Conservation (phyloP, 2,329 filamentous ascomycete species). For the Zasmidium angulare region DNA sequence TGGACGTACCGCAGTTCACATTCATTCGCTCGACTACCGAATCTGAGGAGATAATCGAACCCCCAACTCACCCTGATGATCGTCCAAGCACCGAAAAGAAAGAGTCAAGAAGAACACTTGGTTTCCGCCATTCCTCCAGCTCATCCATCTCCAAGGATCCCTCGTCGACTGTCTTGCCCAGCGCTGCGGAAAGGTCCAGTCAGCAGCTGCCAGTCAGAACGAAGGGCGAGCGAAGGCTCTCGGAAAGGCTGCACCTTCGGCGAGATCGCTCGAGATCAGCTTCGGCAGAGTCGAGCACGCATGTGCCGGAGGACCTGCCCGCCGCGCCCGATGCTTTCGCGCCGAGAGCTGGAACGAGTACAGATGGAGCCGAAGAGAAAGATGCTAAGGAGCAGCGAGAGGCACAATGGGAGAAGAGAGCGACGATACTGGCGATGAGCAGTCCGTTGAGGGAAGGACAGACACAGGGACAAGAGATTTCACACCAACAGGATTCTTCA, state of each 20-base stretch:
- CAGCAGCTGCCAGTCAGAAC: constrained; percentile 27
- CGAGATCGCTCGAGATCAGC: constrained; percentile 45
- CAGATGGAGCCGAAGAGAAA: constrained; percentile 33
- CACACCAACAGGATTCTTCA: constrained; percentile 3
- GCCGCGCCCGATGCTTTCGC: constrained; percentile 69
- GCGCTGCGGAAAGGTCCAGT: constrained; percentile 11
- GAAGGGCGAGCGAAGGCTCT: constrained; percentile 53
- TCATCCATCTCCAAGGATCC: constrained; percentile 26
- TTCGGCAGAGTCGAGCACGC: constrained; percentile 62
- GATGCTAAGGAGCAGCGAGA: constrained; percentile 55
- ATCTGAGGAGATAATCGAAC: constrained; percentile 74
- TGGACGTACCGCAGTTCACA: constrained; percentile 64
- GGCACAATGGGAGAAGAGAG: constrained; percentile 86
- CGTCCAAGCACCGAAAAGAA: constrained; percentile 15
- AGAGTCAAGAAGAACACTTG: constrained; percentile 31
- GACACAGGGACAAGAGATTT: constrained; percentile 10
- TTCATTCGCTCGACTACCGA: constrained; percentile 83
- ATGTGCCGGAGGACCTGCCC: constrained; percentile 77
- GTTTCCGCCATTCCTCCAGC: constrained; percentile 38
- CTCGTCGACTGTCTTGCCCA: constrained; percentile 10
- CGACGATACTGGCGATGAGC: constrained; percentile 75
- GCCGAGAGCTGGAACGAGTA: not conserved
- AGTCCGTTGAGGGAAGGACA: constrained; percentile 42
- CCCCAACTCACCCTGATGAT: constrained; percentile 58
- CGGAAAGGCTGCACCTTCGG: constrained; percentile 70